Evolutionary conservation across 176 grass and related monocot species (phyloP).

Genomic region (Musa troglodytarum): DNA sequence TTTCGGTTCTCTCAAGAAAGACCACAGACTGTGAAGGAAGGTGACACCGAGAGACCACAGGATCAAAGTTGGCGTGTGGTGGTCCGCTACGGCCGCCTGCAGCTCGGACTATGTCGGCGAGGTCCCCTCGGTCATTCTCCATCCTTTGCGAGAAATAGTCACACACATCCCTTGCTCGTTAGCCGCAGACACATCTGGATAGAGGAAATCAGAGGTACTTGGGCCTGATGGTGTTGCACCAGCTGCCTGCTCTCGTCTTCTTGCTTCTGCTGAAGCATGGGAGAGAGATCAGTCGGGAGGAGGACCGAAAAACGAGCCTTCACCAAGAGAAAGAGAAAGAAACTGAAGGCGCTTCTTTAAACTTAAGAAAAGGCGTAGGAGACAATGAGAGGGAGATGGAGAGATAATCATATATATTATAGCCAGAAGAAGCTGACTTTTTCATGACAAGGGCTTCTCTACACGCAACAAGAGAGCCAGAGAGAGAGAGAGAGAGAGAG

Average conservation of each 20-base stretch:
- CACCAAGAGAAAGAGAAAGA: background rate
- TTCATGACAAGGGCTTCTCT: conserved; percentile 8
- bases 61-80: background rate
- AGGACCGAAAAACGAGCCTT: background rate
- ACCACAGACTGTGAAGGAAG: background rate
- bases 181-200: background rate
- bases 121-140: conserved; percentile 13
- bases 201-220: background rate
- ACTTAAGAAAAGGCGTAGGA: background rate
- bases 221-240: background rate
- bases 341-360: background rate
- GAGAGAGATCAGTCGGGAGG: too few species aligned
- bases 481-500: background rate
- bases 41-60: background rate
- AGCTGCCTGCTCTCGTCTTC: background rate
- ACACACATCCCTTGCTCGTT: conserved; percentile 30
- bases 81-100: background rate
- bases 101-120: conserved; percentile 28
- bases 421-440: conserved; percentile 19
- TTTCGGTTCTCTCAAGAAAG: background rate
- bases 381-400: too few species aligned
- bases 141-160: conserved; percentile 67
- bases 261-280: background rate
- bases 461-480: conserved; percentile 4
- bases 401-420: background rate